Conservation (phyloP, 2,329 filamentous ascomycete genomes). For the Talaromyces sp. region DNA sequence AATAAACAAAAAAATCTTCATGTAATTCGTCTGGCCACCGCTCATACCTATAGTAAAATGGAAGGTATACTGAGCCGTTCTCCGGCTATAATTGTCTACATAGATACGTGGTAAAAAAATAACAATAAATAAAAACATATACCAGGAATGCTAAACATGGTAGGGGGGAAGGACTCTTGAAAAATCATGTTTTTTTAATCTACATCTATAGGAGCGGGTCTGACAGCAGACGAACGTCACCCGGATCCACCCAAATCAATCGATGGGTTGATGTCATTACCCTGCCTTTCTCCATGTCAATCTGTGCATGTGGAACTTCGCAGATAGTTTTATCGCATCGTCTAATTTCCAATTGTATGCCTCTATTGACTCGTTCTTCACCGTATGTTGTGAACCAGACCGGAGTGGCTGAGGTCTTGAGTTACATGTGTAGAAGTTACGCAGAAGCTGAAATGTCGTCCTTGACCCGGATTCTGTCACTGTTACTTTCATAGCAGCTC, state of each 20-base stretch:
- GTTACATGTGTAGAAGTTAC: background rate
- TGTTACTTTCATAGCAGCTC: background rate
- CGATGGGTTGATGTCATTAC: background rate
- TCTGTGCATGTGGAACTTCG: background rate
- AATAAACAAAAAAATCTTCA: too few relatives aligned
- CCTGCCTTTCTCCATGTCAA: background rate
- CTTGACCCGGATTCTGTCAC: background rate
- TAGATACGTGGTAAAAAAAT: too few relatives aligned
- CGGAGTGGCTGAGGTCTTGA: background rate
- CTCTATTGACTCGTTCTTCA: background rate
- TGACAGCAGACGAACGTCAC: background rate
- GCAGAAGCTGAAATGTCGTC: background rate
- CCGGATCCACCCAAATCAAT: background rate
- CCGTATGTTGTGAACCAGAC: background rate
- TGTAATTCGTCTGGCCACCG: too few relatives aligned
- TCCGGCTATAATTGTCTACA: too few relatives aligned
- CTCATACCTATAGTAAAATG: too few relatives aligned
- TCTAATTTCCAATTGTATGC: background rate
- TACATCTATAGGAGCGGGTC: background rate
- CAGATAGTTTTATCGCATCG: background rate
- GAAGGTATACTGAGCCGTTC: too few relatives aligned
- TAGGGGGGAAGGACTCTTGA: background rate
- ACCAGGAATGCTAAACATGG: background rate
- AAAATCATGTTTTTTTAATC: background rate
- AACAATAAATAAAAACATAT: too few relatives aligned